Percentiles rank a stretch among this genome's conserved stretches.
Conservation (phyloP, 306 rosid genomes). For the Vigna reflexopilosa region DNA sequence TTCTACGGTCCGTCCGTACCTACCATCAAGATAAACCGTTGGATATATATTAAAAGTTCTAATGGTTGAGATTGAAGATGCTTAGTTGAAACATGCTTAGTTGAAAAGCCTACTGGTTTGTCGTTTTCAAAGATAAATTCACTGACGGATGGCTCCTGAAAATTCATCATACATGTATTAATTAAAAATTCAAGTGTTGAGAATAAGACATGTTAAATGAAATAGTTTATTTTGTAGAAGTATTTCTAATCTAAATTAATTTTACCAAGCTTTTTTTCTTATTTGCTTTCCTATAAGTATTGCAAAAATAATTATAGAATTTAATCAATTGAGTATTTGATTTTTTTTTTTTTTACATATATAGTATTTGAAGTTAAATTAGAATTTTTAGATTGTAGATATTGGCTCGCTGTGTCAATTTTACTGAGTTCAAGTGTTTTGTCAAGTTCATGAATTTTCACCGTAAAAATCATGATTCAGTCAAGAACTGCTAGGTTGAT, state of each 20-base stretch:
- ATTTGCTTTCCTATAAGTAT: too few relatives aligned
- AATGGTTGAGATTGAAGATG: not conserved
- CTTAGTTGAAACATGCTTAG: not conserved
- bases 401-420: conserved; percentile 63
- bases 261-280: too few relatives aligned
- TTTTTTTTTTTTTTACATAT: too few relatives aligned
- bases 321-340: not conserved
- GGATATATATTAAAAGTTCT: not conserved
- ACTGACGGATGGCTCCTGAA: not conserved
- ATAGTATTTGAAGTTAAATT: not conserved
- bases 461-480: conserved; percentile 42
- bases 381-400: conserved; percentile 46
- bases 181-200: not conserved
- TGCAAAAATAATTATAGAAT: too few relatives aligned
- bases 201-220: not conserved
- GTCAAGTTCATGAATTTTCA: conserved; percentile 54
- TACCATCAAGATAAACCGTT: not conserved
- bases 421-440: conserved; percentile 61
- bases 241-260: too few relatives aligned
- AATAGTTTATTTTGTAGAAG: too few relatives aligned
- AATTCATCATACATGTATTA: not conserved
- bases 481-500: conserved; percentile 45
- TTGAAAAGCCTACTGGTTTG: not conserved
- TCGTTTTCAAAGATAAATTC: not conserved
- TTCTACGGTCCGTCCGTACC: not conserved